Conservation (phyloP, 2,329 filamentous ascomycete genomes). For the Penicillium rolfsii region DNA sequence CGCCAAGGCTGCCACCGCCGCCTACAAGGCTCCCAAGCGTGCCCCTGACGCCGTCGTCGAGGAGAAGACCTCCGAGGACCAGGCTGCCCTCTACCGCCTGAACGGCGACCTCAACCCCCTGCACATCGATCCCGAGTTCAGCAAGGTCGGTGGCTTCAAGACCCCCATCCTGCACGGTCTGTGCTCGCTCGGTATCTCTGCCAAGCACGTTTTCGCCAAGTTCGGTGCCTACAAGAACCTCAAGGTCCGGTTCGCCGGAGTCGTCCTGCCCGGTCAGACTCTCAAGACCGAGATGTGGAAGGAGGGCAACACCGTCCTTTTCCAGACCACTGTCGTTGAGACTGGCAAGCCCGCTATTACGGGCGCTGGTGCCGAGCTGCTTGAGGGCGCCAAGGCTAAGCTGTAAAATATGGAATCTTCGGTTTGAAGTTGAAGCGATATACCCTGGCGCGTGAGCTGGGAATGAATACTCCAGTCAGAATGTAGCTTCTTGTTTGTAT, state of each 20-base stretch:
- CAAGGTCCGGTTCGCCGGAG: slow-evolving; percentile 88
- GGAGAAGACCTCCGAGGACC: slow-evolving; percentile 83
- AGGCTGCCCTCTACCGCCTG: slow-evolving; percentile 89
- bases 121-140: slow-evolving; percentile 92
- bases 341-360: slow-evolving; percentile 87
- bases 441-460: slow-evolving; percentile 22
- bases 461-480: slow-evolving; percentile 20
- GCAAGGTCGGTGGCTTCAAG: slow-evolving; percentile 94
- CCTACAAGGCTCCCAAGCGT: slow-evolving; percentile 77
- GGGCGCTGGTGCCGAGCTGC: slow-evolving; percentile 76
- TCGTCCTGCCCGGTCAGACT: slow-evolving; percentile 85
- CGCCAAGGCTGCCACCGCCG: slow-evolving; percentile 76
- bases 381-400: slow-evolving; percentile 56
- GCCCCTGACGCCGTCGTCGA: slow-evolving; percentile 80
- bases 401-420: slow-evolving; percentile 45
- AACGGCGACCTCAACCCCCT: slow-evolving; percentile 96
- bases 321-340: slow-evolving; percentile 88
- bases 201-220: slow-evolving; percentile 83
- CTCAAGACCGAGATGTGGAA: slow-evolving; percentile 94
- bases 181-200: slow-evolving; percentile 88
- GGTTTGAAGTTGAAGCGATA: slow-evolving; percentile 23
- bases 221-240: slow-evolving; percentile 87
- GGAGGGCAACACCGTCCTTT: slow-evolving; percentile 75
- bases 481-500: slow-evolving; percentile 30
- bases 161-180: slow-evolving; percentile 94